Percentiles rank a stretch among this genome's conserved stretches.
Conservation (phyloP, 2,329 filamentous ascomycete species). For the Canariomyces notabilis region DNA sequence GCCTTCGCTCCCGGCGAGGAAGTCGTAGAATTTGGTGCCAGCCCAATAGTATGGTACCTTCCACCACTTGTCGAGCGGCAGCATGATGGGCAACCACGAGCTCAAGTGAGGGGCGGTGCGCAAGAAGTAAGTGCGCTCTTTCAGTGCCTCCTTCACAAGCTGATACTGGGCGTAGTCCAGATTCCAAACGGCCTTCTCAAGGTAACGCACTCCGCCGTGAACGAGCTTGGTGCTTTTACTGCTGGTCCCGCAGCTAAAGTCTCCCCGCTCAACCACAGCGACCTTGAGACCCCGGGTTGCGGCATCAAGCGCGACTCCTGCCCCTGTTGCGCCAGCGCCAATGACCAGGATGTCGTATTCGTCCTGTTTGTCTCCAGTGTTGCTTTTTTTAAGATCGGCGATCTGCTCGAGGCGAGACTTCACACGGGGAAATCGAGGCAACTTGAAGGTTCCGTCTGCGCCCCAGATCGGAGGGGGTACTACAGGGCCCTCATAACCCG, state of each 20-base stretch:
- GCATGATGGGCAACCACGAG: slow-evolving; percentile 75
- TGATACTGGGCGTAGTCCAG: slow-evolving; percentile 78
- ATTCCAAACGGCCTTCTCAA: slow-evolving; percentile 83
- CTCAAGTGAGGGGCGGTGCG: slow-evolving; percentile 79
- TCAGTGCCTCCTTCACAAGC: slow-evolving; percentile 74
- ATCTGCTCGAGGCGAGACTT: slow-evolving; percentile 62
- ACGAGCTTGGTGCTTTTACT: slow-evolving; percentile 86
- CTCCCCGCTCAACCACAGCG: slow-evolving; percentile 74
- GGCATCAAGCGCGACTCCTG: slow-evolving; percentile 76
- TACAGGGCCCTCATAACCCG: slow-evolving; percentile 61
- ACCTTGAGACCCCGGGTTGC: slow-evolving; percentile 74
- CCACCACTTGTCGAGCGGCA: slow-evolving; percentile 79
- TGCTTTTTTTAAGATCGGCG: slow-evolving; percentile 50
- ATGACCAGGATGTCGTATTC: slow-evolving; percentile 75
- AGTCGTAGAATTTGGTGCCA: slow-evolving; percentile 73
- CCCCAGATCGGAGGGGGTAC: slow-evolving; percentile 67
- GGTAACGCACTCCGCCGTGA: slow-evolving; percentile 76
- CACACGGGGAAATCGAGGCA: slow-evolving; percentile 60
- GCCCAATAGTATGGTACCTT: slow-evolving; percentile 70
- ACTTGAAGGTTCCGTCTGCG: slow-evolving; percentile 61
- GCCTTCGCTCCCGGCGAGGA: slow-evolving; percentile 74
- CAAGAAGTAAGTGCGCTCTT: slow-evolving; percentile 78
- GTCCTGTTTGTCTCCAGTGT: slow-evolving; percentile 33
- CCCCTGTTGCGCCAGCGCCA: slow-evolving; percentile 72
- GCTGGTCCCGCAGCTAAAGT: slow-evolving; percentile 77